phyloP scores from a whole-genome alignment of 78 protist species.

The Protostelium mycophagum region DNA sequence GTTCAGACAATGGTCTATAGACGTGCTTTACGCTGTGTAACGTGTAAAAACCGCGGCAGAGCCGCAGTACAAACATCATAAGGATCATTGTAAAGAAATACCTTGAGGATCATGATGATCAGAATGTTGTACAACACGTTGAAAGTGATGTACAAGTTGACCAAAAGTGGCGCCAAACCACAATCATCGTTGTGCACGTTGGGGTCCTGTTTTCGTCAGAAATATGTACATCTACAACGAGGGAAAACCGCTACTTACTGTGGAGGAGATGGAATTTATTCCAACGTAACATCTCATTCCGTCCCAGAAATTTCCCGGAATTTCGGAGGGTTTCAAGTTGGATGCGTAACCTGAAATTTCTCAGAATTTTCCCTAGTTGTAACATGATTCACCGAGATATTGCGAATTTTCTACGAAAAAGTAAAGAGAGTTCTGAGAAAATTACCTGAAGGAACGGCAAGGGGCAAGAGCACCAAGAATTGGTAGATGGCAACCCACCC shows the following conservation, averaged over 20 bases:
- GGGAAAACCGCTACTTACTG: too few species aligned
- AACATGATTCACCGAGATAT: too few species aligned
- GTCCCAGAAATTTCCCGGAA: constrained; percentile 7
- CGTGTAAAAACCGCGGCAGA: too few species aligned
- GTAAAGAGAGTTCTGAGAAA: too few species aligned
- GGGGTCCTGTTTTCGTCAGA: too few species aligned
- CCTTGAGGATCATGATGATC: constrained; percentile 19
- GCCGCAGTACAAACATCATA: too few species aligned
- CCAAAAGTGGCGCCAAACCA: background rate
- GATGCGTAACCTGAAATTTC: constrained; percentile 20
- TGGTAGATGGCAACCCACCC: constrained; percentile 39
- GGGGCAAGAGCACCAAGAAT: constrained; percentile 5
- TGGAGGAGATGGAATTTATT: background rate
- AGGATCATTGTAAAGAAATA: too few species aligned
- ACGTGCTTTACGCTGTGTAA: too few species aligned
- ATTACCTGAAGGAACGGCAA: constrained; percentile 10
- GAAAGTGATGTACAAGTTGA: constrained; percentile 2
- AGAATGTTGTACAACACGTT: constrained; percentile 18
- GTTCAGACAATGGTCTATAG: too few species aligned
- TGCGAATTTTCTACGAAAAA: too few species aligned
- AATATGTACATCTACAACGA: too few species aligned
- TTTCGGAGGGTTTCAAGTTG: background rate
- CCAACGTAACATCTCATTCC: constrained; percentile 21
- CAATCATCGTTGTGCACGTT: constrained; percentile 22
- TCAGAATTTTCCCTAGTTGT: too few species aligned